phyloP scores from a whole-genome alignment of 1,139 yeast species.

The Suhomyces terraborum region DNA sequence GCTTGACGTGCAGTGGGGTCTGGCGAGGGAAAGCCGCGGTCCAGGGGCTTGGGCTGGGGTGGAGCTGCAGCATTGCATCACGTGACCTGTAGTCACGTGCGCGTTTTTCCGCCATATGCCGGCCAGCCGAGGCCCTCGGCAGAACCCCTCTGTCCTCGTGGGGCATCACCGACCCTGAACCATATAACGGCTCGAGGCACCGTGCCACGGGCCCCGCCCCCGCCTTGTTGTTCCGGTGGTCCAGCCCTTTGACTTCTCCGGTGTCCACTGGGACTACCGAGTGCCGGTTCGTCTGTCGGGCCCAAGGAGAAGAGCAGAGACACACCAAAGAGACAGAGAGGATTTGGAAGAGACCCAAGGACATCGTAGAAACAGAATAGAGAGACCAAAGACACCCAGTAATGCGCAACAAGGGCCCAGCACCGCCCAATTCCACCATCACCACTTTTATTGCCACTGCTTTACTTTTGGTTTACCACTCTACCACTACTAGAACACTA shows the following conservation, averaged over 20 bases:
- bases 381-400: no score
- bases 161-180: neutral
- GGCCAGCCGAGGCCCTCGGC: neutral
- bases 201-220: neutral
- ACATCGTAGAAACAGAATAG: no score
- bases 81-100: neutral
- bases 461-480: no score
- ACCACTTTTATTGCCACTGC: no score
- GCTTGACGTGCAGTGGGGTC: constrained; percentile 1
- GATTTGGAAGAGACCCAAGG: no score
- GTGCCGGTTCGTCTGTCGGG: no score
- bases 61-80: neutral
- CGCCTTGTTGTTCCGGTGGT: neutral
- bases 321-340: no score
- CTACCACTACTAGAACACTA: no score
- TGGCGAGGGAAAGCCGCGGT: neutral
- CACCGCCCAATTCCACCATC: no score
- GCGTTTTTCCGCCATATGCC: neutral
- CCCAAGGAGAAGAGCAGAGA: no score
- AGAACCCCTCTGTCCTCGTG: neutral
- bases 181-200: neutral
- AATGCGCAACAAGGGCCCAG: no score
- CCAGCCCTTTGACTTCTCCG: neutral
- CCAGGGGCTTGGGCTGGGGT: no score
- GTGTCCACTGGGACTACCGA: neutral